Evolutionary conservation across 495 filamentous ascomycete genomes (phyloP).

Genomic region (Neurospora sp.): DNA sequence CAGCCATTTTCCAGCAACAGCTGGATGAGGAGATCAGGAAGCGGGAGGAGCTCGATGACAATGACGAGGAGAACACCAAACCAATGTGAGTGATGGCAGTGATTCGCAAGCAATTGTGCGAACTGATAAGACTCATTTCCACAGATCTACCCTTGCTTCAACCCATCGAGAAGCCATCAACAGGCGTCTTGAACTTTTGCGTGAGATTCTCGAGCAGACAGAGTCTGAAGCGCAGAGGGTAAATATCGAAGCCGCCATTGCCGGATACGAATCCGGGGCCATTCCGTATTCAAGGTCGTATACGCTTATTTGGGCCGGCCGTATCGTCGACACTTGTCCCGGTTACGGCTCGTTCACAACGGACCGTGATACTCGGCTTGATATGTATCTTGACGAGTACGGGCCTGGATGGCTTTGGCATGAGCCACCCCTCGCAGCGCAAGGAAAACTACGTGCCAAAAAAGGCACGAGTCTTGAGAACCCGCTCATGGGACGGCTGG

Average conservation of each 20-base stretch:
- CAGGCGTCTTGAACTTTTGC: constrained; percentile 21
- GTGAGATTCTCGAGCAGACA: constrained; percentile 13
- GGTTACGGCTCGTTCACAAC: constrained; percentile 26
- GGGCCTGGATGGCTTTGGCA: constrained; percentile 42
- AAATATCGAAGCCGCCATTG: constrained; percentile 35
- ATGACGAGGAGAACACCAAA: constrained; percentile 27
- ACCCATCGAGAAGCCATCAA: constrained; percentile 17
- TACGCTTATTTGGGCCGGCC: constrained; percentile 37
- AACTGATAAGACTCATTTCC: not conserved
- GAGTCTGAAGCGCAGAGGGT: constrained; percentile 28
- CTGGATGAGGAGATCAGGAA: constrained; percentile 23
- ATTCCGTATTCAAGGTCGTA: constrained; percentile 30
- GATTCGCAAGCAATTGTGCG: not conserved
- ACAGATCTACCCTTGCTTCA: constrained; percentile 13
- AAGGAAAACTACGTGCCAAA: constrained; percentile 13
- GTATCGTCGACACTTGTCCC: constrained; percentile 31
- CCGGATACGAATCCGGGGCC: constrained; percentile 30
- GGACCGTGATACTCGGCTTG: constrained; percentile 30
- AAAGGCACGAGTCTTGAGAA: constrained; percentile 21
- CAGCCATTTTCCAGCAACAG: constrained; percentile 18
- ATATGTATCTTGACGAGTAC: constrained; percentile 25
- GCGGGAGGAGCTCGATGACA: constrained; percentile 25
- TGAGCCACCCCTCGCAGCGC: constrained; percentile 30
- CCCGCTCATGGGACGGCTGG: constrained; percentile 3
- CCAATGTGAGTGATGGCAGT: constrained; percentile 18